Evolutionary conservation across 2,329 filamentous ascomycete species (phyloP).

Genomic region (Biscogniauxia sp.): DNA sequence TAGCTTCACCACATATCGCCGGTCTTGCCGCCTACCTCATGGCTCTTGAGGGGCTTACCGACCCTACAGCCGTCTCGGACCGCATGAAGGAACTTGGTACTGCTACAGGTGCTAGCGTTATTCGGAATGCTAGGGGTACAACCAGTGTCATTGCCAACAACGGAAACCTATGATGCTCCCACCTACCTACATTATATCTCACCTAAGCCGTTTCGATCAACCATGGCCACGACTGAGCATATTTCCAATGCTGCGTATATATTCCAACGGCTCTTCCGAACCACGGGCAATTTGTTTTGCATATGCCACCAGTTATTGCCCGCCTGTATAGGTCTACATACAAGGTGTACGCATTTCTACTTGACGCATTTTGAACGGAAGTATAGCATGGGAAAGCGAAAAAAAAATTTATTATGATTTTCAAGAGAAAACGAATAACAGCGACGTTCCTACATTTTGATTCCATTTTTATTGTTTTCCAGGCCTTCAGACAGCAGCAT

Average conservation of each 20-base stretch:
- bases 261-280: background rate
- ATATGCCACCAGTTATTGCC: background rate
- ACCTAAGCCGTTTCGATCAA: background rate
- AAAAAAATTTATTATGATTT: background rate
- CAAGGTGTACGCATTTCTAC: background rate
- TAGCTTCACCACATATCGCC: slow-evolving; percentile 65
- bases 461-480: background rate
- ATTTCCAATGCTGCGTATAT: background rate
- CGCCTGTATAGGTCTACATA: background rate
- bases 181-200: background rate
- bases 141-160: slow-evolving; percentile 58
- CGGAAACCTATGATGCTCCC: slow-evolving; percentile 36
- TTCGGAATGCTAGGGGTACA: slow-evolving; percentile 42
- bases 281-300: background rate
- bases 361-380: background rate
- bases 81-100: slow-evolving; percentile 53
- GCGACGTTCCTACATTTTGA: background rate
- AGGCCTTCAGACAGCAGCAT: background rate
- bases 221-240: background rate
- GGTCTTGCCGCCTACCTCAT: slow-evolving; percentile 69
- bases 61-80: slow-evolving; percentile 42
- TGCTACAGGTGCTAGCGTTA: slow-evolving; percentile 44
- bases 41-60: slow-evolving; percentile 48
- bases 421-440: background rate
- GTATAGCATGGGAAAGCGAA: background rate